Conservation (phyloP, 352 stramenopile genomes). For the Phytophthora fragariaefolia region DNA sequence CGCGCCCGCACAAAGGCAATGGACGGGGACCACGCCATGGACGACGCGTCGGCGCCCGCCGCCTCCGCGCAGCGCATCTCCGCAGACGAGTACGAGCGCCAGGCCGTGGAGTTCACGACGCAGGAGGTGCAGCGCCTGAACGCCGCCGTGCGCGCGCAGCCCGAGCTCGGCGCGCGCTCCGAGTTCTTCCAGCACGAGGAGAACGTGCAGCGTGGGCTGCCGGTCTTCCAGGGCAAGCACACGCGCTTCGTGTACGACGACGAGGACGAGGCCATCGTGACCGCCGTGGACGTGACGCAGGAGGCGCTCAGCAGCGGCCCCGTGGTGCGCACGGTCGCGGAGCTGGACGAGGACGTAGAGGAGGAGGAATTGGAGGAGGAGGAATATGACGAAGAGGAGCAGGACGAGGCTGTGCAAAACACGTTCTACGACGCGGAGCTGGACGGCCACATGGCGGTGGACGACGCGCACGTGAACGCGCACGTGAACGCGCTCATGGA, state of each 20-base stretch:
- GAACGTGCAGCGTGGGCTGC: constrained; percentile 66
- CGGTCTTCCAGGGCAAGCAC: constrained; percentile 81
- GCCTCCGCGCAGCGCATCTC: constrained; percentile 51
- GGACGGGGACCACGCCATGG: constrained; percentile 36
- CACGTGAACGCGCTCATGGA: constrained; percentile 57
- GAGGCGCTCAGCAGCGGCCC: constrained; percentile 54
- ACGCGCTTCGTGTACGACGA: constrained; percentile 85
- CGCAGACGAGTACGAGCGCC: constrained; percentile 59
- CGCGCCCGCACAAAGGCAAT: constrained; percentile 22
- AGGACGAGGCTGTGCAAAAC: constrained; percentile 47
- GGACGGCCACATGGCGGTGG: constrained; percentile 30
- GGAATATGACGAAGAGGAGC: constrained; percentile 40
- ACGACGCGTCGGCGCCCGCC: constrained; percentile 19
- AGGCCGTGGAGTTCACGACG: constrained; percentile 75
- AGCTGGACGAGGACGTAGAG: constrained; percentile 57
- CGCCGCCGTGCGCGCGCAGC: constrained; percentile 54
- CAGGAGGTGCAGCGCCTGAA: constrained; percentile 73
- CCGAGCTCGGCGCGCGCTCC: constrained; percentile 58
- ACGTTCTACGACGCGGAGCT: constrained; percentile 40
- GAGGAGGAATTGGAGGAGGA: constrained; percentile 32
- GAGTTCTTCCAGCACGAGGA: constrained; percentile 67
- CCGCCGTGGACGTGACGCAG: constrained; percentile 68
- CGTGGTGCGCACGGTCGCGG: constrained; percentile 64
- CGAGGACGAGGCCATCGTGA: constrained; percentile 71
- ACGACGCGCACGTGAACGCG: constrained; percentile 51